These are phyloP conservation scores for Thyridium curvatum DNA, from an alignment of 2,329 filamentous ascomycete genomes.

Conservation along the genomic window DNA sequence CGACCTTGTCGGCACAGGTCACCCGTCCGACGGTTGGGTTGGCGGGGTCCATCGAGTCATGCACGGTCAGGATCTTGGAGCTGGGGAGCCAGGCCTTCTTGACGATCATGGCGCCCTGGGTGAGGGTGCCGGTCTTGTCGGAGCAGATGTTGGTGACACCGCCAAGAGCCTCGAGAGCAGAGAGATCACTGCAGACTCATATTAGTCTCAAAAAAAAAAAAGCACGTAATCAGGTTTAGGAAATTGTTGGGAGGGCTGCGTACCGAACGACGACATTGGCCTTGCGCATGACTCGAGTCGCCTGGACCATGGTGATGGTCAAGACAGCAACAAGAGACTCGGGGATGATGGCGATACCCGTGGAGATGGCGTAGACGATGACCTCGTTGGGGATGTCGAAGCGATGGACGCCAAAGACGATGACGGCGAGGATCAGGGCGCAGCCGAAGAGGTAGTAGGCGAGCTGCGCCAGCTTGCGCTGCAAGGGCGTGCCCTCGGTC, in stretches of 20 bases:
- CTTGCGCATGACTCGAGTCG: constrained; percentile 58
- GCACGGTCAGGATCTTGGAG: constrained; percentile 51
- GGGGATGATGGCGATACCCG: constrained; percentile 58
- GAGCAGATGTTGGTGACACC: constrained; percentile 69
- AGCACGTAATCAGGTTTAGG: background rate
- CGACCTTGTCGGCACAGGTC: constrained; percentile 32
- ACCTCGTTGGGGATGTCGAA: constrained; percentile 50
- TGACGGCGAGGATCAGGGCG: constrained; percentile 53
- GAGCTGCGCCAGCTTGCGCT: constrained; percentile 80
- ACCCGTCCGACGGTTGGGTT: constrained; percentile 55
- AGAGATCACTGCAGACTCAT: constrained; percentile 39
- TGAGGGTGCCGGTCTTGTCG: constrained; percentile 67
- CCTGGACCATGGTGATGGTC: constrained; percentile 65
- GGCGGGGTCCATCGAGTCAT: constrained; percentile 52
- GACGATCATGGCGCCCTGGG: constrained; percentile 64
- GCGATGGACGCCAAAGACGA: constrained; percentile 54
- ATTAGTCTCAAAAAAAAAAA: no score
- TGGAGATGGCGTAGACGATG: constrained; percentile 54
- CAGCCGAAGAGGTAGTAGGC: constrained; percentile 74
- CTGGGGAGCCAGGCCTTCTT: constrained; percentile 59
- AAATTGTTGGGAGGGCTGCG: background rate
- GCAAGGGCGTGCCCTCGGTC: constrained; percentile 69
- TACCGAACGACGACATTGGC: constrained; percentile 57
- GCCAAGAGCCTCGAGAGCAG: constrained; percentile 62
- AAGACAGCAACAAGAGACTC: constrained; percentile 64